These are phyloP conservation scores for Kluyveromyces marxianus DNA, from an alignment of 1,139 yeast genomes.

Conservation along the genomic window DNA sequence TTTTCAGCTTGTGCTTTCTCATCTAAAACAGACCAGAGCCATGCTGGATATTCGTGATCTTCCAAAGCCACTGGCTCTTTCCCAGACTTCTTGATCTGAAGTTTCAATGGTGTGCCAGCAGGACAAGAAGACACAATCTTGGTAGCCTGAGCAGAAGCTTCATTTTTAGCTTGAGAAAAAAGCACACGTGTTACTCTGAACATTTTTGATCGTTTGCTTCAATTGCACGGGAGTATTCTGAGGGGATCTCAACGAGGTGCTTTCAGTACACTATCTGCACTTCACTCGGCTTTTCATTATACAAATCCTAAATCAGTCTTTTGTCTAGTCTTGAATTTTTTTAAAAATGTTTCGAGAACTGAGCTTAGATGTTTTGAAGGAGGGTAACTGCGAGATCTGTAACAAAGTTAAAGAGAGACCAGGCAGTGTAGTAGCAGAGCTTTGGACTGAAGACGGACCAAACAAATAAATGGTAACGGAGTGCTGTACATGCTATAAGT, in stretches of 20 bases:
- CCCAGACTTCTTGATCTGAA: constrained; percentile 71
- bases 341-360: constrained; percentile 2
- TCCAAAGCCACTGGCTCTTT: constrained; percentile 86
- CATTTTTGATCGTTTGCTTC: constrained; percentile 1
- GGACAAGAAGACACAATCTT: constrained; percentile 37
- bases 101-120: constrained; percentile 76
- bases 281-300: too few relatives aligned
- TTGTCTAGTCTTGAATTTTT: neutral
- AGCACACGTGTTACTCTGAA: constrained; percentile 6
- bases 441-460: constrained; percentile 99
- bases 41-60: constrained; percentile 84
- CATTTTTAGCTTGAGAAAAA: constrained; percentile 6
- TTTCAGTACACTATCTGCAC: too few relatives aligned
- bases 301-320: too few relatives aligned
- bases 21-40: constrained; percentile 91
- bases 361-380: neutral
- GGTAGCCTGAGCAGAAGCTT: constrained; percentile 3
- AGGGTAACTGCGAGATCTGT: constrained; percentile 4
- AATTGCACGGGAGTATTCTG: too few relatives aligned
- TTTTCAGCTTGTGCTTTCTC: constrained; percentile 31
- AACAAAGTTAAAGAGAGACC: constrained; percentile 43
- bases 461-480: constrained; percentile 81
- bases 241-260: too few relatives aligned
- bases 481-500: constrained; percentile 59
- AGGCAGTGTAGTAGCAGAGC: constrained; percentile 67